Evolutionary conservation across 2,329 filamentous ascomycete species (phyloP).

Genomic region (Cladobotryum protrusum): DNA sequence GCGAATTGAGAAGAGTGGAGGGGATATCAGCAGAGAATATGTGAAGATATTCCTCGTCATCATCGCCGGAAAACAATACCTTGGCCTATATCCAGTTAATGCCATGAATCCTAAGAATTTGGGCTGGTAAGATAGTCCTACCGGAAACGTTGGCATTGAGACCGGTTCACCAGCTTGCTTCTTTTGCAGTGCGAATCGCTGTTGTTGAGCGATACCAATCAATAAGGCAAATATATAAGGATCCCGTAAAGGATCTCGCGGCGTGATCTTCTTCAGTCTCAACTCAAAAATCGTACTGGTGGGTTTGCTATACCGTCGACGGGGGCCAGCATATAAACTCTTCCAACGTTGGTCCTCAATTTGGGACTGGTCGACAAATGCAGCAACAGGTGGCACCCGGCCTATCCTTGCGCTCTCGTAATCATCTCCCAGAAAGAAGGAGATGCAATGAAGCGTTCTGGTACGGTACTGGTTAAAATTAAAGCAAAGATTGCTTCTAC

Average conservation of each 20-base stretch:
- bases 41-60: background rate
- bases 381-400: background rate
- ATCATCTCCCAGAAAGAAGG: background rate
- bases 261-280: background rate
- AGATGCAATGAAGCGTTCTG: background rate
- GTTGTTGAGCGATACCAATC: background rate
- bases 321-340: background rate
- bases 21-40: background rate
- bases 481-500: background rate
- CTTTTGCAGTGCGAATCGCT: background rate
- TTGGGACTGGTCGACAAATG: background rate
- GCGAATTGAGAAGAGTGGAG: background rate
- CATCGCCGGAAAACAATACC: background rate
- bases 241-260: background rate
- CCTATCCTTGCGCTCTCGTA: background rate
- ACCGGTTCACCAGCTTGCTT: background rate
- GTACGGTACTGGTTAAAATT: background rate
- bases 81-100: background rate
- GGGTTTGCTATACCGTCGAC: background rate
- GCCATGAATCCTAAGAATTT: too few species aligned
- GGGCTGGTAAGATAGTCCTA: too few species aligned
- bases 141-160: background rate
- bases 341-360: background rate
- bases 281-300: background rate
- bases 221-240: background rate